phyloP scores from a whole-genome alignment of 805 yeast genomes.

The Crinitomyces ghanaensis region DNA sequence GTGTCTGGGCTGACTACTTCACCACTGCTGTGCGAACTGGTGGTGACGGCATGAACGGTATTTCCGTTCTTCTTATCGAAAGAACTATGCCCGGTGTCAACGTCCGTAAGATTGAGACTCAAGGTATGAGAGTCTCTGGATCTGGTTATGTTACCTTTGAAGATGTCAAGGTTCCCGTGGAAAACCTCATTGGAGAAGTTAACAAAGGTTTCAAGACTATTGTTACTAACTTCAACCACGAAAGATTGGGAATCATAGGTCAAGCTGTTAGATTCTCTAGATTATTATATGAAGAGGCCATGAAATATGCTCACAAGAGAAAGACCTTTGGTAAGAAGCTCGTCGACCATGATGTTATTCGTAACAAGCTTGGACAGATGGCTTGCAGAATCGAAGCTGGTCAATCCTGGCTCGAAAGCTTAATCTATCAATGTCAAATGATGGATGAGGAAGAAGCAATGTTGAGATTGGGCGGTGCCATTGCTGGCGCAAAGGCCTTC shows the following conservation, averaged over 20 bases:
- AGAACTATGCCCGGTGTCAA: slow-evolving; percentile 27
- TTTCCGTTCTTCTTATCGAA: slow-evolving; percentile 30
- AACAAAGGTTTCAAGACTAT: slow-evolving; percentile 33
- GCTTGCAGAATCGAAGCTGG: slow-evolving; percentile 31
- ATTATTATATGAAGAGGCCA: slow-evolving; percentile 29
- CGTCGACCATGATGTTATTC: slow-evolving; percentile 31
- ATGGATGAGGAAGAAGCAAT: slow-evolving; percentile 27
- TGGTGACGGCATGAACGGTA: slow-evolving; percentile 28
- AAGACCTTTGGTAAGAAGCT: slow-evolving; percentile 32
- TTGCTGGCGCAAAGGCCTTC: slow-evolving; percentile 32
- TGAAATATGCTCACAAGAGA: slow-evolving; percentile 31
- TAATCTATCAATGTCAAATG: slow-evolving; percentile 24
- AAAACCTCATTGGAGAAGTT: slow-evolving; percentile 29
- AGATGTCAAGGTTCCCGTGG: slow-evolving; percentile 33
- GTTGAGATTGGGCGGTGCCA: slow-evolving; percentile 31
- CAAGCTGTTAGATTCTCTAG: slow-evolving; percentile 31
- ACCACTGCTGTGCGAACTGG: slow-evolving; percentile 37
- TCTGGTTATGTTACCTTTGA: slow-evolving; percentile 32
- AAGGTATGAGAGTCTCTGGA: slow-evolving; percentile 33
- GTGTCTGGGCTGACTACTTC: slow-evolving; percentile 32
- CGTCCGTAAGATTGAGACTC: slow-evolving; percentile 29
- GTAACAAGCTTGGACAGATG: slow-evolving; percentile 33
- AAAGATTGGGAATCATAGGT: slow-evolving; percentile 30
- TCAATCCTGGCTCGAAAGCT: slow-evolving; percentile 29
- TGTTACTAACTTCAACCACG: slow-evolving; percentile 35